Conservation (phyloP, 768 basidiomycete genomes). For the Nevesoporus exiguus region DNA sequence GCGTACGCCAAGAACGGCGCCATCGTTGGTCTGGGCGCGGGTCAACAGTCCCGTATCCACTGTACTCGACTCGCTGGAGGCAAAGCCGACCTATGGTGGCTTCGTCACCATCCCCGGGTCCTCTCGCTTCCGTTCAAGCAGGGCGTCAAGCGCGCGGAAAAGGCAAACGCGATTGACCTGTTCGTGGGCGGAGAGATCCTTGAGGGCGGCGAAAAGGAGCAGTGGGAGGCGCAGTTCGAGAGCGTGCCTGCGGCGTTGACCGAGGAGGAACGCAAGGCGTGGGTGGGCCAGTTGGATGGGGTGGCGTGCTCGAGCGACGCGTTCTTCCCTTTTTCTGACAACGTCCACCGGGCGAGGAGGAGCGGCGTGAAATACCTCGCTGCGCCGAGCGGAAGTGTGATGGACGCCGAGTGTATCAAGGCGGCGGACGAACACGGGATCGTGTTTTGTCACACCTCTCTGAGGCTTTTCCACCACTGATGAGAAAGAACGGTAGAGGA, state of each 20-base stretch:
- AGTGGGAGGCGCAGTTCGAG: constrained; percentile 91
- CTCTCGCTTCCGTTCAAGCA: constrained; percentile 94
- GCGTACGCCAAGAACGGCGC: constrained; percentile 91
- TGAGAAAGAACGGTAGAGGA: background rate
- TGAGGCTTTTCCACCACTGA: constrained; percentile 90
- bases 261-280: constrained; percentile 67
- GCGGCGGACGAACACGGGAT: constrained; percentile 92
- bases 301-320: constrained; percentile 96
- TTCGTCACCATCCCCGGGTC: constrained; percentile 93
- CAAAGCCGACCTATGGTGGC: constrained; percentile 99
- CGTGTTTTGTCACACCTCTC: constrained; percentile 84
- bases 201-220: constrained; percentile 83
- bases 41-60: constrained; percentile 98
- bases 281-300: constrained; percentile 70
- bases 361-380: constrained; percentile 92
- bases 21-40: constrained; percentile 93
- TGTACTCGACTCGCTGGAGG: constrained; percentile 96
- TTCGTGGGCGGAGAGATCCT: constrained; percentile 89
- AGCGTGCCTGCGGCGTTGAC: constrained; percentile 60
- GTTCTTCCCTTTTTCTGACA: constrained; percentile 99
- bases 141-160: constrained; percentile 95
- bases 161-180: constrained; percentile 96
- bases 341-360: constrained; percentile 88
- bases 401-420: constrained; percentile 96
- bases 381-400: constrained; percentile 90